Evolutionary conservation across 352 stramenopile genomes (phyloP), one percentile per base, ranked within the genome.

Genomic region (Globisporangium sylvaticum): DNA sequence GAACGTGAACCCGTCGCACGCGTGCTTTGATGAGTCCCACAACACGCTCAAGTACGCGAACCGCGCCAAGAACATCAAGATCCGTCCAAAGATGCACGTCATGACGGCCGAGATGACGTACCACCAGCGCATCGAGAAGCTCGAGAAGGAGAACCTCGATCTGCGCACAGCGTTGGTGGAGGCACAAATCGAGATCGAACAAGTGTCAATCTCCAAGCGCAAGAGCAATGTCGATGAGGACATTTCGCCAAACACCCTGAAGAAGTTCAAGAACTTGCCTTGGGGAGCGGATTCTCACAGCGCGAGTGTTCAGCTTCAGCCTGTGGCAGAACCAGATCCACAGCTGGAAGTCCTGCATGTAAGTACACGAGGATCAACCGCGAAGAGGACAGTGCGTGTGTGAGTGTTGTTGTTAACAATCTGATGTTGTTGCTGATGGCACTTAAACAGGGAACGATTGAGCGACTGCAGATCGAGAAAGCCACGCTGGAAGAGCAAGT

Each of bases 31-130:
- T 58, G 90, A 97, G 67, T 95, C 87, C 2, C 81, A 96, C 63
- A 97, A 97, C 71, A 97, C 90, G 12, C 76, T 97, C 22, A 97
- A 97, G 77, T 89, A 87, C 57, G 90, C 90, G 8, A 96, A 96
- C 52, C 79, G 90, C 15, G 90, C 90, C 29, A 97, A 97, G 71
- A 95, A 95, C 65, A 97, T 97, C 74, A 95, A 96, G 66, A 97
- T 91, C 34, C 83, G 88, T 10, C 84, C 89, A 1, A 89, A 88
- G 65, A 81, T 82, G 71, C 90, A 97, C 67, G 86, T 96, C 44
- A 77, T 96, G 62, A 93, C 80, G 2, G 78, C 78, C 2, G 80
- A 87, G 37, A 88, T 88, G 80, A 87, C 78, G 24, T 82, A 84
- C 58, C 71, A 85, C 29, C 80, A 88, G 61, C 80, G 79, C 14